Evolutionary conservation across 2,329 filamentous ascomycete species (phyloP), one percentile per base, ranked within the genome.

Genomic region (Colletotrichum sp.): DNA sequence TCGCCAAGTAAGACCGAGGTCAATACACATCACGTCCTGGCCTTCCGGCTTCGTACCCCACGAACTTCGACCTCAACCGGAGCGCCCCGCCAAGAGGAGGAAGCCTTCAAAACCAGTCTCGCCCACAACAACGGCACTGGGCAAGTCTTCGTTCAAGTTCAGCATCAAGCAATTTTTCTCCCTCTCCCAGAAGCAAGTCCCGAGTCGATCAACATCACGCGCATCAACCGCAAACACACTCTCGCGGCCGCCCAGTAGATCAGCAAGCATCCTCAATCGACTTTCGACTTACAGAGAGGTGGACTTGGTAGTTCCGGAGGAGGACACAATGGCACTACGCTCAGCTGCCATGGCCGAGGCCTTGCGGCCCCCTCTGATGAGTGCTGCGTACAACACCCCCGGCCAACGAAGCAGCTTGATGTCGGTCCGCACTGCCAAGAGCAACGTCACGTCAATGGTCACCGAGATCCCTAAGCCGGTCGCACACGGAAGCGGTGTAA

Each of bases 401-500:
- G 75, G 82, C 43, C 85, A 86, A 75, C 85, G 89, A 72, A 88
- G 86, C 80, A 90, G 88, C 79, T 80, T 90, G 73, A 86, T 90
- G 78, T 89, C 89, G 18, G 85, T 86, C 21, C 87, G 88, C 43
- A 87, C 86, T 5, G 84, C 86, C 65, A 92, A 92, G 81, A 87
- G 83, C 71, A 84, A 87, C 38, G 83, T 90, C 77, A 89, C 84
- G 75, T 89, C 89, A 4, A 81, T 84, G 14, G 87, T 91, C n/a
- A 86, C 88, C 36, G 90, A 91, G 78, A 79, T 91, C 2, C 86
- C 88, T n/a, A 95, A 96, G 84, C 94, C 95, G 2, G 88, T 96
- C n/a, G 94, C 94, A 14, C 92, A 93, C 18, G 94, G 93, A 63
- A 95, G 94, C 82, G 94, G 94, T 59, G 89, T 97, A 26, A 90